A percentile compares a stretch with the other conserved stretches of the same genome.
These are phyloP conservation scores for Fragilariopsis cylindrus DNA, from an alignment of 108 stramenopile species.

Conservation along the genomic window DNA sequence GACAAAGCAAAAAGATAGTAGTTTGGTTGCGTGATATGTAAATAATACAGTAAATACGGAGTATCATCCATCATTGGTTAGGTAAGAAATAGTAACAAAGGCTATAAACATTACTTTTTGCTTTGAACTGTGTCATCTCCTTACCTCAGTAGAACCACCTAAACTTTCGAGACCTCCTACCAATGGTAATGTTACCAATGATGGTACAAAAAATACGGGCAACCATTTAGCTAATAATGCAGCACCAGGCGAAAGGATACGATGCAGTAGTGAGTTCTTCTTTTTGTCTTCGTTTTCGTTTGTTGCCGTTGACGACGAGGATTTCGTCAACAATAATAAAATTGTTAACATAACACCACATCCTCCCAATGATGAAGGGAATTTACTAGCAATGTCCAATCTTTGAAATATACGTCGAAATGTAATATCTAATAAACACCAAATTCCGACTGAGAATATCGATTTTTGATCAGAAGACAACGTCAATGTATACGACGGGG, in stretches of 20 bases:
- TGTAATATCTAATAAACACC: conserved; percentile 51
- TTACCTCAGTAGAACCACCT: conserved; percentile 53
- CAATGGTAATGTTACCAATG: conserved; percentile 69
- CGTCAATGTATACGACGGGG: background rate
- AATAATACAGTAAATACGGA: background rate
- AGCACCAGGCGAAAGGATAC: conserved; percentile 63
- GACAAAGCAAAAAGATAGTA: background rate
- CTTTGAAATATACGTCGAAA: conserved; percentile 55
- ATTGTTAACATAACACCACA: conserved; percentile 61
- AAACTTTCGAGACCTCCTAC: conserved; percentile 41
- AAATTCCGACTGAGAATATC: conserved; percentile 35
- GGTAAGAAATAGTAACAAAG: background rate
- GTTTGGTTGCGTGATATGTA: background rate
- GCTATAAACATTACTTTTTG: background rate
- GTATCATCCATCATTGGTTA: background rate
- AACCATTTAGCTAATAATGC: conserved; percentile 76
- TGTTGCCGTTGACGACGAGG: background rate
- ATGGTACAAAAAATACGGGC: conserved; percentile 82
- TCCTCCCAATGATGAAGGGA: conserved; percentile 74
- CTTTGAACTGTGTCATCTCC: conserved; percentile 6
- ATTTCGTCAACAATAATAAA: conserved; percentile 29
- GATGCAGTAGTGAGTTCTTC: conserved; percentile 33
- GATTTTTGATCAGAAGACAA: conserved; percentile 19
- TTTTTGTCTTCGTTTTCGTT: conserved; percentile 14
- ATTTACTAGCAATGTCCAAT: conserved; percentile 40